phyloP scores from a whole-genome alignment of 2,329 filamentous ascomycete genomes.

The Xylaria polymorpha region DNA sequence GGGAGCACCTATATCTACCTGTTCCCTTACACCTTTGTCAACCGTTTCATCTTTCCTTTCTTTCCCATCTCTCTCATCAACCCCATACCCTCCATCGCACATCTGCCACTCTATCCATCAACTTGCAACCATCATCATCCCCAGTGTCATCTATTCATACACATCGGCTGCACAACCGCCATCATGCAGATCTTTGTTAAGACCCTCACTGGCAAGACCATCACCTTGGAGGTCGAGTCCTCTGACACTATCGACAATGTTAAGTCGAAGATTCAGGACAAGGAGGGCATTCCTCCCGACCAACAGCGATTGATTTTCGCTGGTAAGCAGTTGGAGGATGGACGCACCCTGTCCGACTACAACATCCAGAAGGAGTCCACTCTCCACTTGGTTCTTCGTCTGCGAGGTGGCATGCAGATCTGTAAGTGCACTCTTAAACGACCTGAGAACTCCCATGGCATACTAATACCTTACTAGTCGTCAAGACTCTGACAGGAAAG shows the following conservation, averaged over 20 bases:
- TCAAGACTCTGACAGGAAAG: constrained; percentile 91
- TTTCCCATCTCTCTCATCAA: constrained; percentile 30
- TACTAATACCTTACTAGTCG: constrained; percentile 58
- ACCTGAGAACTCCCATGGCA: neutral
- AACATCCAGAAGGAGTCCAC: constrained; percentile 74
- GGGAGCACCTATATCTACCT: constrained; percentile 36
- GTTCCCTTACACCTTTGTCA: constrained; percentile 30
- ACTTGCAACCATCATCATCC: constrained; percentile 33
- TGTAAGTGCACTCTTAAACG: constrained; percentile 59
- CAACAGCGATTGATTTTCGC: constrained; percentile 88
- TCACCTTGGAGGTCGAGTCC: constrained; percentile 82
- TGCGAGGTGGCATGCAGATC: constrained; percentile 74
- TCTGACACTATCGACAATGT: constrained; percentile 88
- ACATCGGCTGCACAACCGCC: constrained; percentile 49
- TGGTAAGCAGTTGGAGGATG: constrained; percentile 61
- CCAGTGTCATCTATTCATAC: constrained; percentile 33
- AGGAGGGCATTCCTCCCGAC: constrained; percentile 88
- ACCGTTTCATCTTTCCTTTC: constrained; percentile 34
- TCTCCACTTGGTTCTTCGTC: constrained; percentile 79
- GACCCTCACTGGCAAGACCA: constrained; percentile 93
- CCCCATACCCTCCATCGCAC: constrained; percentile 31
- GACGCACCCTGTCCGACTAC: constrained; percentile 66
- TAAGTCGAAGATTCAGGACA: constrained; percentile 90
- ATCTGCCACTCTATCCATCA: constrained; percentile 26
- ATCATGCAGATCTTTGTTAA: constrained; percentile 99